Base-by-base conservation (phyloP, 306 rosid genomes). In the Mimosa pudica region DNA sequence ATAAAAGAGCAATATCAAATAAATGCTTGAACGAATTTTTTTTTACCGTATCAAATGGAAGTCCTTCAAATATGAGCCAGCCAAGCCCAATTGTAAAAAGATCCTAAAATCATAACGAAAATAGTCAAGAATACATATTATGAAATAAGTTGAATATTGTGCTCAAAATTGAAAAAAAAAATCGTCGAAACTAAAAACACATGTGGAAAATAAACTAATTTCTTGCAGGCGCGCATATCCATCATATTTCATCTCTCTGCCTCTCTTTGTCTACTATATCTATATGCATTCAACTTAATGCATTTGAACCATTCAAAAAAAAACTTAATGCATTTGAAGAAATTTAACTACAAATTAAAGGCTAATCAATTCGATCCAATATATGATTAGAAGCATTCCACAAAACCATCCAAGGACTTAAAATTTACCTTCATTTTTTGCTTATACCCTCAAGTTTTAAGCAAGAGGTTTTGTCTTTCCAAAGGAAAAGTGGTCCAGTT, bases 11-110 rank as follows among this genome's bases (percentile, higher is more conserved):
- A 38, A 7, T 32, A 4, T 55, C 58, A 71, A 16, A 16, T 42
- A 11, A 42, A 46, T 17, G 10, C 12, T 20, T 42, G 38, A 11
- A 42, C 8, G 14, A 70, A 61, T 55, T 60, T 45, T 66, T 55
- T 68, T 74, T 44, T 77, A 88, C 90, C 83, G 85, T 65, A 82
- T 88, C 88, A 77, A 77, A 88, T 16, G 92, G 92, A 83, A 90
- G 94, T 77, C 92, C 92, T 7, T 88, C 90, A 70, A 88, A 88
- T 6, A 85, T 74, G 20, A 85, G 42, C 92, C 92, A 90, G 71
- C 94, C 94, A 58, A 90, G 80, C 51, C 82, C 90, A 71, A 88
- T 52, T 12, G 87, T 86, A 42, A 86, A 73, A 64, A 86, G 88
- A 76, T 88, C 92, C 94, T 86, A 60, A 44, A 57, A 70, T 62